These are phyloP conservation scores for Trypanosoma grayi DNA, from an alignment of 208 protist species.

Conservation along the genomic window DNA sequence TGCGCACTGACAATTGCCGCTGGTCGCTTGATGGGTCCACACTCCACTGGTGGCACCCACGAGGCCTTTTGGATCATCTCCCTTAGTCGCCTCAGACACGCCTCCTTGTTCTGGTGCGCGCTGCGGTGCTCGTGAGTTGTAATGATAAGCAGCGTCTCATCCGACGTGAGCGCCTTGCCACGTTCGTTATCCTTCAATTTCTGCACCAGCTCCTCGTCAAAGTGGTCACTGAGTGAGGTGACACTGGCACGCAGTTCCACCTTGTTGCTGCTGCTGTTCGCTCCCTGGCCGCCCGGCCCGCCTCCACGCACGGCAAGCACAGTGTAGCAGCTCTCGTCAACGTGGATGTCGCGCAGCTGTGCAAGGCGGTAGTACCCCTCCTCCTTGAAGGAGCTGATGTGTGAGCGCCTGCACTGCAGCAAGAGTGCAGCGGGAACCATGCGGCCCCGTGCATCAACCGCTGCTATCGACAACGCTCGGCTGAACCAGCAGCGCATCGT, in stretches of 20 bases:
- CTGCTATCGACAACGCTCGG: background rate
- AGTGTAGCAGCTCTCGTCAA: slow-evolving; percentile 53
- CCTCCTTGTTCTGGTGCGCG: slow-evolving; percentile 76
- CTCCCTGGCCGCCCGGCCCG: slow-evolving; percentile 79
- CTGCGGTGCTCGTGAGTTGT: slow-evolving; percentile 75
- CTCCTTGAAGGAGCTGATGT: slow-evolving; percentile 60
- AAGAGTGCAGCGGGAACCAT: background rate
- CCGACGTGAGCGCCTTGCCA: slow-evolving; percentile 41
- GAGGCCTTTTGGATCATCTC: slow-evolving; percentile 69
- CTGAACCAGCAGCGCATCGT: slow-evolving; percentile 1
- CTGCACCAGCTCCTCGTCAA: slow-evolving; percentile 54
- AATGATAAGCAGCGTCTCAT: slow-evolving; percentile 52
- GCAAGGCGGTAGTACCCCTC: slow-evolving; percentile 61
- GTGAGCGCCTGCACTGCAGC: slow-evolving; percentile 27
- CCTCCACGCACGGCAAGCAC: slow-evolving; percentile 62
- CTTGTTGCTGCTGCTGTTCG: slow-evolving; percentile 87
- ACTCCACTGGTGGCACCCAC: slow-evolving; percentile 69
- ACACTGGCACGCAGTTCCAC: slow-evolving; percentile 75
- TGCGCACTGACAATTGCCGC: slow-evolving; percentile 41
- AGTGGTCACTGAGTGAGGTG: slow-evolving; percentile 36
- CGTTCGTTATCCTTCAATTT: slow-evolving; percentile 38
- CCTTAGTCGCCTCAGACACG: slow-evolving; percentile 50
- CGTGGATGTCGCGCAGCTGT: slow-evolving; percentile 33
- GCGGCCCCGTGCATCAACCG: background rate
- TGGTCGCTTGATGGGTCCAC: slow-evolving; percentile 47